Evolutionary conservation across 2,329 filamentous ascomycete genomes (phyloP).

Genomic region (Aspergillus fructus): DNA sequence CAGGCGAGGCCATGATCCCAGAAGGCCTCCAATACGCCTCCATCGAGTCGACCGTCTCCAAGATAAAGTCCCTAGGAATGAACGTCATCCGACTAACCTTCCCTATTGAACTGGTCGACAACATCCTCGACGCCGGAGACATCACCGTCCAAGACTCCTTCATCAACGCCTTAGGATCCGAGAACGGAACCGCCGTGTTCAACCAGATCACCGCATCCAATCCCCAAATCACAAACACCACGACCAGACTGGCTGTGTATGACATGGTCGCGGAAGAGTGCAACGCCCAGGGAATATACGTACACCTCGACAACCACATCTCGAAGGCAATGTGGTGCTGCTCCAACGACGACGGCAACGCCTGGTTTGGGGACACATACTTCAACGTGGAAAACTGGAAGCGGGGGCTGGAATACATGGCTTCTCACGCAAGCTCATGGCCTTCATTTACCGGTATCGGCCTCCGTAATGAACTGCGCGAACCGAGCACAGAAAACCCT

Average conservation of each 20-base stretch:
- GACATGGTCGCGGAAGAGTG: conserved; percentile 63
- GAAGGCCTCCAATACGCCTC: conserved; percentile 33
- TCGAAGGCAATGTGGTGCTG: conserved; percentile 62
- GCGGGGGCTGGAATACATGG: conserved; percentile 61
- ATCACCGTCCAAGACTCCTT: conserved; percentile 40
- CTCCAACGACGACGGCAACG: conserved; percentile 54
- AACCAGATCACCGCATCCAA: conserved; percentile 38
- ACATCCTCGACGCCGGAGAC: conserved; percentile 42
- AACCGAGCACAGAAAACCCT: conserved; percentile 18
- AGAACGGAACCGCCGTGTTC: conserved; percentile 42
- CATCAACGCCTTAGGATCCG: conserved; percentile 39
- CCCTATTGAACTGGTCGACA: conserved; percentile 44
- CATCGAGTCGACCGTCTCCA: conserved; percentile 26
- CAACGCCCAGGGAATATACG: conserved; percentile 55
- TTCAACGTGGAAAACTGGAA: conserved; percentile 62
- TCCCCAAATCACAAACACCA: conserved; percentile 37
- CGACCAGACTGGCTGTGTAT: conserved; percentile 48
- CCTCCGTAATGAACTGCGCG: conserved; percentile 44
- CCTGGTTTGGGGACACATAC: conserved; percentile 62
- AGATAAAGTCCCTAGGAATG: conserved; percentile 32
- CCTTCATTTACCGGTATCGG: conserved; percentile 29
- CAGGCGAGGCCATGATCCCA: conserved; percentile 32
- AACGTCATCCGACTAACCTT: conserved; percentile 40
- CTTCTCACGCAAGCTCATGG: conserved; percentile 44
- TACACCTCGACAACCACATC: conserved; percentile 63